Percentiles rank a stretch among this genome's conserved stretches.
Conservation (phyloP, 2,329 filamentous ascomycete genomes). For the Diaporthe citriasiana region DNA sequence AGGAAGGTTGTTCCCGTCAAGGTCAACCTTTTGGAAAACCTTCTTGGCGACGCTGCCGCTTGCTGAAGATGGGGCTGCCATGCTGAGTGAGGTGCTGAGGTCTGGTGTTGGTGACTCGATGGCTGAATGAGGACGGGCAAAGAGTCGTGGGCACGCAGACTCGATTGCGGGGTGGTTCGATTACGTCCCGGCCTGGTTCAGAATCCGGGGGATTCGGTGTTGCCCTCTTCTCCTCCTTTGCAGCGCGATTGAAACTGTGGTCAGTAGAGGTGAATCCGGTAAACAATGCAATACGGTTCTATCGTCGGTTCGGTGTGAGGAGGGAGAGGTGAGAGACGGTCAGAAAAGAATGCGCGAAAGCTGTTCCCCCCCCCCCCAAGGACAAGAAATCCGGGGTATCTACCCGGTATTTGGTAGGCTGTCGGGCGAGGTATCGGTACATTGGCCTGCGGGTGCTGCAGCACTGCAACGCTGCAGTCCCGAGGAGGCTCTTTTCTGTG, state of each 20-base stretch:
- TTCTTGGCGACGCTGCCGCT: slow-evolving; percentile 49
- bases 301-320: not conserved
- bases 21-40: slow-evolving; percentile 75
- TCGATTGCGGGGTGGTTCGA: slow-evolving; percentile 24
- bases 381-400: slow-evolving; percentile 35
- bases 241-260: not conserved
- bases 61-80: slow-evolving; percentile 36
- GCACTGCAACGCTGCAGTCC: slow-evolving; percentile 15
- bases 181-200: slow-evolving; percentile 6
- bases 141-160: slow-evolving; percentile 30
- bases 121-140: not conserved
- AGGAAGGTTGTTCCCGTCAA: slow-evolving; percentile 87
- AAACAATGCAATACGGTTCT: not conserved
- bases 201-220: not conserved
- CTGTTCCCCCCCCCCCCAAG: not conserved
- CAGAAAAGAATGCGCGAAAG: not conserved
- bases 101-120: slow-evolving; percentile 30
- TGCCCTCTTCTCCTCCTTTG: not conserved
- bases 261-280: not conserved
- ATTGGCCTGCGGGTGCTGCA: slow-evolving; percentile 7
- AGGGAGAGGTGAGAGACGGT: slow-evolving; percentile 14
- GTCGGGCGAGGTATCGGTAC: slow-evolving; percentile 30
- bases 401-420: slow-evolving; percentile 25
- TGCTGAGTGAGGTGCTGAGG: slow-evolving; percentile 11
- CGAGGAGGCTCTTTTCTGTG: slow-evolving; percentile 6